Evolutionary conservation across 1,284 basidiomycete species (phyloP).

Genomic region (Sanghuangporus weigelae): DNA sequence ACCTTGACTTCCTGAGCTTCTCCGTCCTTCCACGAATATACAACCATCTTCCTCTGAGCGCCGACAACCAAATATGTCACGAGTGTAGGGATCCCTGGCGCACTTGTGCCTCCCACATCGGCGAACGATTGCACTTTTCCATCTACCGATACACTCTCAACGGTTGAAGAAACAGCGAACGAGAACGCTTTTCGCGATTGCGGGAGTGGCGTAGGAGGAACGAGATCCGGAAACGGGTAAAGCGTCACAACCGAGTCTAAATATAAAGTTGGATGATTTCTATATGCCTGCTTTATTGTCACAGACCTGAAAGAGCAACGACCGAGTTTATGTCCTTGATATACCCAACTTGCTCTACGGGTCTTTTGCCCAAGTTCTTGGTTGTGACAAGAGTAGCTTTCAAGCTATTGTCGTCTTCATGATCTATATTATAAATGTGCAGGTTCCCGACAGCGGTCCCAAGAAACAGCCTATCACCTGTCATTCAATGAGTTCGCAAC

Average conservation of each 20-base stretch:
- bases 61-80: conserved; percentile 82
- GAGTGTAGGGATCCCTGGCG: conserved; percentile 48
- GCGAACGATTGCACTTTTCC: conserved; percentile 18
- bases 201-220: conserved; percentile 64
- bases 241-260: conserved; percentile 60
- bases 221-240: conserved; percentile 57
- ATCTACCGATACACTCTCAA: conserved; percentile 38
- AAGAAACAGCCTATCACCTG: conserved; percentile 74
- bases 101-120: conserved; percentile 20
- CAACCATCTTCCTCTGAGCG: conserved; percentile 77
- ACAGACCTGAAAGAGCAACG: conserved; percentile 75
- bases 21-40: conserved; percentile 86
- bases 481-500: conserved; percentile 4
- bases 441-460: conserved; percentile 71
- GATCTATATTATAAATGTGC: conserved; percentile 55
- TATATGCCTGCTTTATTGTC: background rate
- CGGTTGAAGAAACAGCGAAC: conserved; percentile 67
- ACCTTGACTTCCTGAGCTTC: conserved; percentile 75
- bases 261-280: background rate
- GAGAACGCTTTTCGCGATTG: conserved; percentile 79
- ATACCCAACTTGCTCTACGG: conserved; percentile 84
- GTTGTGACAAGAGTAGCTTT: conserved; percentile 53
- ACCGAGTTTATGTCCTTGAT: conserved; percentile 81
- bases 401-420: conserved; percentile 32
- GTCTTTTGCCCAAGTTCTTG: conserved; percentile 59